A percentile compares a stretch with the other conserved stretches of the same genome.
Conservation (phyloP, 2,329 filamentous ascomycete genomes). For the Pestalotiopsis sp. region DNA sequence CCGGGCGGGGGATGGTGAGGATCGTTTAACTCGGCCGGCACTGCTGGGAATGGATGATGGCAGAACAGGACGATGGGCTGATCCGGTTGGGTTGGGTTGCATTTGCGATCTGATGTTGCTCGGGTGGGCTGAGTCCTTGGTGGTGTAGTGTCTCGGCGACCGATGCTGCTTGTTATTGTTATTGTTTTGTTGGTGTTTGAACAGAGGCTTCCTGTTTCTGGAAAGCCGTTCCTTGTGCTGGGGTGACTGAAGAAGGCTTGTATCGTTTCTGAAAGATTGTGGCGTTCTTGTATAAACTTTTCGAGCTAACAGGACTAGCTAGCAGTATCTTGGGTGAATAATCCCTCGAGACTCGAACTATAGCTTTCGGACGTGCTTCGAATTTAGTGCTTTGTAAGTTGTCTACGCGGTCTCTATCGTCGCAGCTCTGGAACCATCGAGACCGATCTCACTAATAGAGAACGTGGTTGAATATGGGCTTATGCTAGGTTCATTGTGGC, state of each 20-base stretch:
- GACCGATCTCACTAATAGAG: too few relatives aligned
- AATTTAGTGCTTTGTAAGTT: too few relatives aligned
- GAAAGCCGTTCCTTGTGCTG: background rate
- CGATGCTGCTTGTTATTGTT: background rate
- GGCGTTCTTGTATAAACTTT: too few relatives aligned
- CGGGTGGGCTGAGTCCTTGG: background rate
- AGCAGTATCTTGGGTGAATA: too few relatives aligned
- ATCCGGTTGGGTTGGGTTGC: background rate
- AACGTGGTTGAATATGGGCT: too few relatives aligned
- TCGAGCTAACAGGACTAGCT: too few relatives aligned
- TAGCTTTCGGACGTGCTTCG: too few relatives aligned
- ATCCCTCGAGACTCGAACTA: too few relatives aligned
- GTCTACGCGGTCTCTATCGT: too few relatives aligned
- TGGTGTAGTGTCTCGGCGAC: background rate
- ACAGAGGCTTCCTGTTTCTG: background rate
- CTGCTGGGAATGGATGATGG: background rate
- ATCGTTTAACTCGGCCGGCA: background rate
- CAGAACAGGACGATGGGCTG: background rate
- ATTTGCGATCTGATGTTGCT: background rate
- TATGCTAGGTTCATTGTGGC: too few relatives aligned
- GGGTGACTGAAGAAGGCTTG: background rate
- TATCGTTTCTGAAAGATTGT: background rate
- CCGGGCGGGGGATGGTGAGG: background rate
- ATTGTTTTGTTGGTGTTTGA: background rate
- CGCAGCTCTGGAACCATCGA: too few relatives aligned